Evolutionary conservation across 2,329 filamentous ascomycete species (phyloP).

Genomic region (Helotiales sp.): DNA sequence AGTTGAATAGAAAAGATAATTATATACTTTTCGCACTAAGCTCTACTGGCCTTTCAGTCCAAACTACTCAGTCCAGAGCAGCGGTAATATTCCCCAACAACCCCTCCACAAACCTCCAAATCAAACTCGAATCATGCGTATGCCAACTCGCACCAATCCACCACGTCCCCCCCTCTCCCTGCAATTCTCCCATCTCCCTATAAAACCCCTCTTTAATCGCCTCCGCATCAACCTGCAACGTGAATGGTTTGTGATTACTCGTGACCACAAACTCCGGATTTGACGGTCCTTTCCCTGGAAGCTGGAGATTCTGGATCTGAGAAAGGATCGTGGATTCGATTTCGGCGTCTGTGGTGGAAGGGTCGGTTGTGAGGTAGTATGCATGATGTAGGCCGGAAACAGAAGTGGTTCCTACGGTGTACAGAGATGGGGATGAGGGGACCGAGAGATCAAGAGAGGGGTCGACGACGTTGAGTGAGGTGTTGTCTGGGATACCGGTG

Average conservation of each 20-base stretch:
- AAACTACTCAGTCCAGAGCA: not conserved
- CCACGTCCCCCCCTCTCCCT: not conserved
- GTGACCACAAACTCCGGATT: not conserved
- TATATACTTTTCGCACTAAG: too few species aligned
- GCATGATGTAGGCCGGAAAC: not conserved
- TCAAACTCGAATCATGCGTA: not conserved
- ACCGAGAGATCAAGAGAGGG: not conserved
- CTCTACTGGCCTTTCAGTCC: too few species aligned
- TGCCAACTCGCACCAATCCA: not conserved
- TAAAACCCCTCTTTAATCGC: slow-evolving; percentile 1
- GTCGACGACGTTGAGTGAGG: not conserved
- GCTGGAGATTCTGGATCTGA: not conserved
- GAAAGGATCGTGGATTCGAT: not conserved
- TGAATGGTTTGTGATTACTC: not conserved
- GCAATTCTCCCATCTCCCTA: not conserved
- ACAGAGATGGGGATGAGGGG: not conserved
- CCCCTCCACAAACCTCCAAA: slow-evolving; percentile 2
- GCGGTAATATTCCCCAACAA: not conserved
- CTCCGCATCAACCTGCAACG: not conserved
- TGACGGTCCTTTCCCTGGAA: not conserved
- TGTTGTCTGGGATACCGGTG: not conserved
- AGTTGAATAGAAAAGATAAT: too few species aligned
- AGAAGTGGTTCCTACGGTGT: not conserved
- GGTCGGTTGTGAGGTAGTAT: not conserved
- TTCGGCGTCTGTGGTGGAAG: not conserved